Conservation (phyloP, 2,329 filamentous ascomycete species). For the Neonectria ditissima region DNA sequence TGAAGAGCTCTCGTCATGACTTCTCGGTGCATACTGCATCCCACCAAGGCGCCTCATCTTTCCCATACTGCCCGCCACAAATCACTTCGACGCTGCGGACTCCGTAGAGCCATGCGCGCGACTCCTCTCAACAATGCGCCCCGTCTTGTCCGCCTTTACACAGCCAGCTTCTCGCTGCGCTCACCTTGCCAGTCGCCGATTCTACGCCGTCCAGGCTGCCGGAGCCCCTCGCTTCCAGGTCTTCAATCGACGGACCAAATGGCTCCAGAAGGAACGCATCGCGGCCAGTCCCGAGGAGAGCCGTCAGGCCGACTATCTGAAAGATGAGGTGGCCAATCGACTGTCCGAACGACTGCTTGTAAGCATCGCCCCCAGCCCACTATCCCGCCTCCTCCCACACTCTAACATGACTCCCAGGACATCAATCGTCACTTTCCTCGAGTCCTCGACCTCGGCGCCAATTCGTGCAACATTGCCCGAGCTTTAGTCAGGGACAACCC, state of each 20-base stretch:
- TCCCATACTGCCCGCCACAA: background rate
- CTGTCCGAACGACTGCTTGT: slow-evolving; percentile 88
- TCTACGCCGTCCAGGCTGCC: slow-evolving; percentile 82
- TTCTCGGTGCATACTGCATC: slow-evolving; percentile 22
- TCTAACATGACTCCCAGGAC: slow-evolving; percentile 67
- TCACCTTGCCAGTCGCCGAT: slow-evolving; percentile 54
- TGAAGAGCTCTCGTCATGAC: slow-evolving; percentile 45
- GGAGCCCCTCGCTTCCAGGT: slow-evolving; percentile 86
- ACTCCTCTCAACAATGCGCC: slow-evolving; percentile 42
- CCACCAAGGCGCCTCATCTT: slow-evolving; percentile 29
- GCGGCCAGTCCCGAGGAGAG: slow-evolving; percentile 77
- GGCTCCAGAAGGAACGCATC: slow-evolving; percentile 90
- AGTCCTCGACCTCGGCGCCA: slow-evolving; percentile 93
- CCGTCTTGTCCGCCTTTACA: slow-evolving; percentile 40
- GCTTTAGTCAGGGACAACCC: slow-evolving; percentile 79
- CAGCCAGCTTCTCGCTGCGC: slow-evolving; percentile 29
- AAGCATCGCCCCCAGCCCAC: slow-evolving; percentile 35
- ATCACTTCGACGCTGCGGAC: slow-evolving; percentile 16
- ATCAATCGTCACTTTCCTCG: slow-evolving; percentile 89
- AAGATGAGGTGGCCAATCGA: slow-evolving; percentile 88
- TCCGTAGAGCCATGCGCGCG: slow-evolving; percentile 48
- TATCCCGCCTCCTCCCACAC: background rate
- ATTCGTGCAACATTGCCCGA: slow-evolving; percentile 92
- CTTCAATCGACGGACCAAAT: slow-evolving; percentile 90
- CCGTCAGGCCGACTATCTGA: slow-evolving; percentile 88